Evolutionary conservation across 495 filamentous ascomycete species (phyloP), one percentile per base, ranked within the genome.

Genomic region (Hypoxylon rickii): DNA sequence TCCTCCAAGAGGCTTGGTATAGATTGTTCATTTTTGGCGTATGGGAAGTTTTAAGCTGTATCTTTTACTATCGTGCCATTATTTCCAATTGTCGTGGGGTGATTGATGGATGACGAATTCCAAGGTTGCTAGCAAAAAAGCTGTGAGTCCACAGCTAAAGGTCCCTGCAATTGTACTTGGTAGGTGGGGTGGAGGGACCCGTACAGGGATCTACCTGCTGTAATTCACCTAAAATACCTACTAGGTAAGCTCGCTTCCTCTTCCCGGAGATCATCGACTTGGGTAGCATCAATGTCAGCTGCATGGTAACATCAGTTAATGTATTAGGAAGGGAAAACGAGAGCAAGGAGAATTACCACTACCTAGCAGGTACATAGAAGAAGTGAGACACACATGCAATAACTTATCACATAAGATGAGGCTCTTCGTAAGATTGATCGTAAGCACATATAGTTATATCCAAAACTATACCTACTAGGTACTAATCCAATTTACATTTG

Each of bases 11-110:
- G 15, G 52, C 38, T 4, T 56, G 63, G 24, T 52, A 57, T 11
- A 69, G 53, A 12, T 33, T 13, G 40, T 70, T 72, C 68, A 71
- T 72, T 31, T 24, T 66, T n/a, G n/a, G 49, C 36, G 10, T 10
- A 38, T 32, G 37, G 15, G 46, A 44, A 16, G 40, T 51, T 52
- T 15, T 42, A 49, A 29, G 18, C 13, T 3, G 7, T 7, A 15
- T 38, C n/a, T n/a, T n/a, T n/a, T n/a, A n/a, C n/a, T n/a, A 29
- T 29, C 24, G 24, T 29, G 10, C 24, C 24, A 29, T 29, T n/a
- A n/a, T n/a, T n/a, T n/a, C 4, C 24, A 4, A 29, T 10, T 10
- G 10, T 29, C 24, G 53, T 51, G 48, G 58, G 55, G 51, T 54
- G 7, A 48, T 42, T 10, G 15, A 38, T 34, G 21, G 31, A 52